Evolutionary conservation across 1,139 yeast species (phyloP).

Genomic region (Debaryomyces sp.): DNA sequence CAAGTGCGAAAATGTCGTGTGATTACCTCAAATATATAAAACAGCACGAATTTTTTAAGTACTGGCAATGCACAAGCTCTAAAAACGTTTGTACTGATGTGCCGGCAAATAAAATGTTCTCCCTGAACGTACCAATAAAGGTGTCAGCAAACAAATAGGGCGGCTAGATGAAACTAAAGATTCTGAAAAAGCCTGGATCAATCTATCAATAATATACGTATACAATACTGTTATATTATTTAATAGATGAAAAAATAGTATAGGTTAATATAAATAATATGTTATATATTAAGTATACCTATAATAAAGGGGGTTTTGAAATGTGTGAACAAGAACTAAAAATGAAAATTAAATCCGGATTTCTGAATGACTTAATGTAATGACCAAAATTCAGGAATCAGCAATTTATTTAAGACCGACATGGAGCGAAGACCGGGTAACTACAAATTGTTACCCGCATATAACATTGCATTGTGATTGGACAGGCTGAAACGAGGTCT

Average conservation of each 20-base stretch:
- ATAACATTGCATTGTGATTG: not conserved
- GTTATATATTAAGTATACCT: constrained; percentile 6
- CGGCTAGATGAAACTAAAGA: constrained; percentile 9
- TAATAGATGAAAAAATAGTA: constrained; percentile 6
- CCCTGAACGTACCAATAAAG: constrained; percentile 46
- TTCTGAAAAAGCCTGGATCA: constrained; percentile 5
- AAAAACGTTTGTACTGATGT: constrained; percentile 14
- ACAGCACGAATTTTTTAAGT: too few relatives aligned
- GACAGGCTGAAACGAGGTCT: not conserved
- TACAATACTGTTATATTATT: constrained; percentile 7
- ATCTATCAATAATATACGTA: constrained; percentile 6
- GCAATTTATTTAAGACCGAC: constrained; percentile 6
- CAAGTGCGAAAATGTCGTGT: not conserved
- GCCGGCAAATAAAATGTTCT: constrained; percentile 16
- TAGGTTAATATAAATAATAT: constrained; percentile 7
- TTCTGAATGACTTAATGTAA: constrained; percentile 6
- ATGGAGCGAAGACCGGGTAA: constrained; percentile 1
- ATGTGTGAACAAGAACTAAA: constrained; percentile 7
- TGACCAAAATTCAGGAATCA: constrained; percentile 5
- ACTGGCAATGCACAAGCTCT: not conserved
- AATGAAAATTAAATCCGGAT: constrained; percentile 9
- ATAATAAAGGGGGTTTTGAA: constrained; percentile 6
- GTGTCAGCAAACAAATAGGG: constrained; percentile 34
- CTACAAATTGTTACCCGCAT: constrained; percentile 1
- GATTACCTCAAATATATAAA: constrained; percentile 3